Conservation (phyloP, 2,329 filamentous ascomycete genomes). For the Epicoccum sorghinum region DNA sequence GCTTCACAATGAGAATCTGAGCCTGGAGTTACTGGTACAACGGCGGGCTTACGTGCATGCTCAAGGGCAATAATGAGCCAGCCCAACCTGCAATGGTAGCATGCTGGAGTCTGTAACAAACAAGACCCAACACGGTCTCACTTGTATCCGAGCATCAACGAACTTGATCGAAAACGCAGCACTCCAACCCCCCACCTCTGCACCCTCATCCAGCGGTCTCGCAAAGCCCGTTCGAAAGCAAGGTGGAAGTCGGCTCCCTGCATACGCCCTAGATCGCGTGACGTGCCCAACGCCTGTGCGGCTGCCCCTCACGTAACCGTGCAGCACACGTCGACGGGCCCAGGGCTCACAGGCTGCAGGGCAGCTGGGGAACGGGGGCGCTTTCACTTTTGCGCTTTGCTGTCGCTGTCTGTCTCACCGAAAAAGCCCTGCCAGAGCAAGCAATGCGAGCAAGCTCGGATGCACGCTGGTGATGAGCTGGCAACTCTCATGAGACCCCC, state of each 20-base stretch:
- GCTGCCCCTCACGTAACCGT: slow-evolving; percentile 20
- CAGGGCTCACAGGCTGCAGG: slow-evolving; percentile 4
- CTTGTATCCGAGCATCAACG: too few species aligned
- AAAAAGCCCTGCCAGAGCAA: slow-evolving; percentile 2
- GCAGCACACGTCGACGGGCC: slow-evolving; percentile 13
- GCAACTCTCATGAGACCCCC: slow-evolving; percentile 13
- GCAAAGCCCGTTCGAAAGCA: neutral
- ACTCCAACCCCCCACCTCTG: too few species aligned
- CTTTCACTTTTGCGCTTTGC: slow-evolving; percentile 5
- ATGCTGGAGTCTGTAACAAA: too few species aligned
- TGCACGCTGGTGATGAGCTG: slow-evolving; percentile 17
- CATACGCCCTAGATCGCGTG: slow-evolving; percentile 16
- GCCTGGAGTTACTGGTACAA: too few species aligned
- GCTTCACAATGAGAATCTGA: too few species aligned
- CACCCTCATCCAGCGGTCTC: too few species aligned
- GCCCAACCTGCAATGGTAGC: too few species aligned
- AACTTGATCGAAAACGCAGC: too few species aligned
- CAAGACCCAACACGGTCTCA: too few species aligned
- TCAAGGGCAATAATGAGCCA: too few species aligned
- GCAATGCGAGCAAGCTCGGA: slow-evolving; percentile 14
- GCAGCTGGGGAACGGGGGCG: neutral
- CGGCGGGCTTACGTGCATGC: too few species aligned
- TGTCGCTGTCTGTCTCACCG: slow-evolving; percentile 1
- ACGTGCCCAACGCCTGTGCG: slow-evolving; percentile 12
- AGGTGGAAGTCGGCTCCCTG: slow-evolving; percentile 16